Conservation (phyloP, 108 stramenopile genomes). For the Chaetoceros muelleri region DNA sequence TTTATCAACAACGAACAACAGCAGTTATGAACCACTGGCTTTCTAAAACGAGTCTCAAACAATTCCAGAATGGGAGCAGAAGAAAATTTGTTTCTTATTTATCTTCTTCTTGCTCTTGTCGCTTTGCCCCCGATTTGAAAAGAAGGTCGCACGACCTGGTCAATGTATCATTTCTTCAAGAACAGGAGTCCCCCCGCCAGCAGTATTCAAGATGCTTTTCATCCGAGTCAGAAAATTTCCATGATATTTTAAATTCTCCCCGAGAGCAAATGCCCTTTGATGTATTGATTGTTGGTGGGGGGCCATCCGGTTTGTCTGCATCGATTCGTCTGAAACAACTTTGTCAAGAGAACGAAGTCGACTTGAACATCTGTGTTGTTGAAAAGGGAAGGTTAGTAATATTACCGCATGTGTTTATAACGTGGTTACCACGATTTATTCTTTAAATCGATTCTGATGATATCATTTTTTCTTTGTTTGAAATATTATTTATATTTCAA, state of each 20-base stretch:
- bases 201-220: no score
- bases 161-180: no score
- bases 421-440: not conserved
- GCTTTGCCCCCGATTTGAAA: no score
- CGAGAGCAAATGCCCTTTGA: constrained; percentile 86
- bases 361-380: constrained; percentile 93
- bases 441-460: not conserved
- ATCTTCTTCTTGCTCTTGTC: no score
- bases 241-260: constrained; percentile 13
- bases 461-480: not conserved
- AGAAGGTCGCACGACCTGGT: no score
- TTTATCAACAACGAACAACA: no score
- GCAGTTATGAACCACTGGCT: no score
- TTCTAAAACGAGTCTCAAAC: no score
- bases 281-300: constrained; percentile 82
- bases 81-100: no score
- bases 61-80: no score
- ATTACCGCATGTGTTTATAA: no score
- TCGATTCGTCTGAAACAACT: constrained; percentile 95
- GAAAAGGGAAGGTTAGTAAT: constrained; percentile 89
- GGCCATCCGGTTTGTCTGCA: constrained; percentile 91
- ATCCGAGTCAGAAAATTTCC: not conserved
- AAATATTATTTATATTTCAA: constrained; percentile 1
- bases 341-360: constrained; percentile 62
- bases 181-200: no score